Evolutionary conservation across 768 basidiomycete species (phyloP).

Genomic region (Coprinopsis strossmayeri): DNA sequence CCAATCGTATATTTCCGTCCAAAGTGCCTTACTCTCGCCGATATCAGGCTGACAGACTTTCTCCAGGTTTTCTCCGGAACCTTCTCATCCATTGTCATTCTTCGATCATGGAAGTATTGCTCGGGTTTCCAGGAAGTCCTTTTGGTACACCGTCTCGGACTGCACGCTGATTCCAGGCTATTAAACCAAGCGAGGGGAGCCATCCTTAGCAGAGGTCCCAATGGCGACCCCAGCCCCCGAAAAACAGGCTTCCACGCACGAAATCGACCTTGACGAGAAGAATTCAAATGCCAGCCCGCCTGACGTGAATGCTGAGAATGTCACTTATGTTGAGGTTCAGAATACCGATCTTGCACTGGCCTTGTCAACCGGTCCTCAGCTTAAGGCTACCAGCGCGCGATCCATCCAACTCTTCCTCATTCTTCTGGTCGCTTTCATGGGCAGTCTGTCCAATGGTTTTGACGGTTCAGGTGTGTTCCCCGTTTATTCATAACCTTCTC

Average conservation of each 20-base stretch:
- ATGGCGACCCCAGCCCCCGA: background rate
- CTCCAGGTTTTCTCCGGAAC: too few species aligned
- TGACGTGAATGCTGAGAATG: slow-evolving; percentile 11
- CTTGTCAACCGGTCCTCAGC: slow-evolving; percentile 35
- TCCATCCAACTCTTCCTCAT: slow-evolving; percentile 37
- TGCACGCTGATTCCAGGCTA: too few species aligned
- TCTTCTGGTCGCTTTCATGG: slow-evolving; percentile 37
- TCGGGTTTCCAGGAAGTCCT: too few species aligned
- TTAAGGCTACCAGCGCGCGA: slow-evolving; percentile 28
- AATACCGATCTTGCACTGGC: slow-evolving; percentile 41
- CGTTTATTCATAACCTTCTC: background rate
- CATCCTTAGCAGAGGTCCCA: too few species aligned
- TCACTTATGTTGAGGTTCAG: slow-evolving; percentile 21
- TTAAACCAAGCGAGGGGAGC: too few species aligned
- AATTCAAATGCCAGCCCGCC: background rate
- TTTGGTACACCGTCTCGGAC: too few species aligned
- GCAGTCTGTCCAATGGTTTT: slow-evolving; percentile 40
- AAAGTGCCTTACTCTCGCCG: too few species aligned
- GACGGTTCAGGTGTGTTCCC: slow-evolving; percentile 34
- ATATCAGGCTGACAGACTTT: too few species aligned
- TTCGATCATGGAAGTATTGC: too few species aligned
- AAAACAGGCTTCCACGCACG: background rate
- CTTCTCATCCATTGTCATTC: too few species aligned
- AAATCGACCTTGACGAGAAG: slow-evolving; percentile 11
- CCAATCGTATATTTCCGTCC: too few species aligned